Percentiles rank a stretch among this genome's conserved stretches.
These are phyloP conservation scores for Bombardia bombarda DNA, from an alignment of 495 filamentous ascomycete genomes.

Conservation along the genomic window DNA sequence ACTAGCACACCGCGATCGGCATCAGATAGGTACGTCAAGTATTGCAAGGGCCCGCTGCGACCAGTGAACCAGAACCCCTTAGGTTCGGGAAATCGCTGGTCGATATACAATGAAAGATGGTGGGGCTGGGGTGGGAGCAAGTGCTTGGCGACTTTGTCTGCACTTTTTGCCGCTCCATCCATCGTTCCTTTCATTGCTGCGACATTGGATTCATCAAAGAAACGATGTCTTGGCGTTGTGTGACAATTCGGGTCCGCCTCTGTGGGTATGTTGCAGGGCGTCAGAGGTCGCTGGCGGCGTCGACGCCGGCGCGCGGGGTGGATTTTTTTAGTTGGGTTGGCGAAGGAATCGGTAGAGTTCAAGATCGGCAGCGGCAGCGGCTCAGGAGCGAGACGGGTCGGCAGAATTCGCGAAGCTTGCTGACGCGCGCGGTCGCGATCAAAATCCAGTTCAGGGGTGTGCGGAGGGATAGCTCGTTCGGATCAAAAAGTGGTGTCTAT, in stretches of 20 bases:
- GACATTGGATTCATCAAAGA: constrained; percentile 21
- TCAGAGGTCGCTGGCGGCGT: neutral
- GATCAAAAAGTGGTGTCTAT: neutral
- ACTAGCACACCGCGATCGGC: constrained; percentile 38
- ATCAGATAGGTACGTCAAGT: constrained; percentile 37
- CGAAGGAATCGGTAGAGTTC: neutral
- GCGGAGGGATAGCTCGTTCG: neutral
- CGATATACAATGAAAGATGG: constrained; percentile 32
- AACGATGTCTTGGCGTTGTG: neutral
- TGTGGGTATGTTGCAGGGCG: neutral
- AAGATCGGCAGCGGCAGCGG: no score
- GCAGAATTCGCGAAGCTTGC: neutral
- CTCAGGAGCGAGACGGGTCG: neutral
- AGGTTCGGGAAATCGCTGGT: constrained; percentile 26
- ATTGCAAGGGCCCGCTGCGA: constrained; percentile 29
- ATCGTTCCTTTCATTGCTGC: constrained; percentile 33
- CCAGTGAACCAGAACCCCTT: constrained; percentile 32
- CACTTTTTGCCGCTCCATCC: constrained; percentile 41
- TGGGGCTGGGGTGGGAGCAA: constrained; percentile 36
- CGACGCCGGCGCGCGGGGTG: neutral
- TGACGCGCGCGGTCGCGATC: neutral
- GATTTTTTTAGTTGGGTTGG: no score
- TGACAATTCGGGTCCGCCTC: neutral
- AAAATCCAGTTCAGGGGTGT: neutral
- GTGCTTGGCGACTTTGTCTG: constrained; percentile 32